Evolutionary conservation across 306 rosid species (phyloP).

Genomic region (Purshia tridentata): DNA sequence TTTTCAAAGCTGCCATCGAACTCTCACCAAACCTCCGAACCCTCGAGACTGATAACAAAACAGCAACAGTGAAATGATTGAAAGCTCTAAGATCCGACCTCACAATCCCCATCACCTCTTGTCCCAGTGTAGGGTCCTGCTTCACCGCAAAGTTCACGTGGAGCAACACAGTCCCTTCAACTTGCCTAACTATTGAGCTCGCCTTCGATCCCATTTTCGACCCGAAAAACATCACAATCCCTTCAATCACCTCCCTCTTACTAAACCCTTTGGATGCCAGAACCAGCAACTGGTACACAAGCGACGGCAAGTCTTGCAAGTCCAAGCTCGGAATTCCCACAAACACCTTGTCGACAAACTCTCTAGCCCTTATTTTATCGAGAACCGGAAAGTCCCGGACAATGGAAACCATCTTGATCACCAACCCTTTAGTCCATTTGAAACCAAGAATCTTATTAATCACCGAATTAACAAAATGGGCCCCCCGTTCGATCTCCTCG

Average conservation of each 20-base stretch:
- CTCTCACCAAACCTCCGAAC: slow-evolving; percentile 38
- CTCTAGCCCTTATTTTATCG: slow-evolving; percentile 29
- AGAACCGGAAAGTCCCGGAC: slow-evolving; percentile 31
- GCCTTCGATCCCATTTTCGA: slow-evolving; percentile 25
- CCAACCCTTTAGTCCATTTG: slow-evolving; percentile 37
- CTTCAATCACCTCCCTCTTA: slow-evolving; percentile 41
- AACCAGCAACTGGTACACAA: slow-evolving; percentile 43
- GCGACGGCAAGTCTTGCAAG: slow-evolving; percentile 46
- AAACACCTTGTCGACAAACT: slow-evolving; percentile 37
- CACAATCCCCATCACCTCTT: slow-evolving; percentile 41
- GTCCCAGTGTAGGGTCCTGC: slow-evolving; percentile 40
- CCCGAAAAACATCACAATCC: slow-evolving; percentile 42
- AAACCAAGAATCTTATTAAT: slow-evolving; percentile 29
- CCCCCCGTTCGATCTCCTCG: slow-evolving; percentile 11
- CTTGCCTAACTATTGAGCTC: slow-evolving; percentile 38
- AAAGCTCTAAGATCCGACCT: slow-evolving; percentile 35
- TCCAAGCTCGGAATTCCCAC: slow-evolving; percentile 30
- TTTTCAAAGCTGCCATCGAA: slow-evolving; percentile 32
- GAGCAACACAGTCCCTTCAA: slow-evolving; percentile 44
- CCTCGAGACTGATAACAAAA: slow-evolving; percentile 36
- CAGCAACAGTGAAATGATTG: slow-evolving; percentile 41
- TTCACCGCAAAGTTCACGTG: slow-evolving; percentile 44
- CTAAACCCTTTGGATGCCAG: slow-evolving; percentile 38
- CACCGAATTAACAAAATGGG: slow-evolving; percentile 2
- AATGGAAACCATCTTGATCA: slow-evolving; percentile 38